Base-by-base conservation (phyloP, 2,329 filamentous ascomycete species). In the Stylonectria norvegica region DNA sequence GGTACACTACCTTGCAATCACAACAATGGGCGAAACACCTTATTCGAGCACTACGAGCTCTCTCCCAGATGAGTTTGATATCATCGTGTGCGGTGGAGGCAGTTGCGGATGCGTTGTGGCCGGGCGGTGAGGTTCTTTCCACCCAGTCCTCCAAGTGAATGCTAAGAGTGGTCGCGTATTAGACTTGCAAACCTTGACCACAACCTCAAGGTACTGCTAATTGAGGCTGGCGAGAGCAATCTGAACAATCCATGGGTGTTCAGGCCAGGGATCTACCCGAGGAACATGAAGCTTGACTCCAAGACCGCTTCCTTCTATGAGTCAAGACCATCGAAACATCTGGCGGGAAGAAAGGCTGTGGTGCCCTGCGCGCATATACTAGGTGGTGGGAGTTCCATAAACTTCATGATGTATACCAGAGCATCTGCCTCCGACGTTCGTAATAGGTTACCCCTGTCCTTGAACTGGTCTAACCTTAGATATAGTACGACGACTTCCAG, bases 241-340 rank as follows among this genome's bases (percentile, higher is more conserved):
- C 63, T 86, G 43, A 89, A 89, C 68, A 87, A 89, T 60, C 84
- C 83, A 63, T 87, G 78, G 80, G 83, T 89, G 10, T 88, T 76
- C 66, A 79, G 84, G 5, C 85, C 84, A 3, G 85, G 82, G 39
- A 84, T 89, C 61, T 89, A 84, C 64, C 85, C 85, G n/a, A 70
- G 73, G 32, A 89, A 89, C 67, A 88, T 86, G 83, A 72, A 87
- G 65, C 61, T 87, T 44, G 84, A 88, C 72, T 88, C 83, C 53
- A 89, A 87, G 72, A 88, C 84, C 20, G 85, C 86, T 22, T 85
- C 84, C 0, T 90, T 90, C 65, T 91, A 90, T 60, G 80, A 89
- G 63, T 89, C 85, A 34, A 75, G 81, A 28, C 83, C 85, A 12
- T 87, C 83, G 0, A 78, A 85, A 63, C 85, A 78, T 71, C 78